A percentile compares a stretch with the other conserved stretches of the same genome.
These are phyloP conservation scores for Neofusicoccum kwambonambiense DNA, from an alignment of 2,329 filamentous ascomycete species.

Conservation along the genomic window DNA sequence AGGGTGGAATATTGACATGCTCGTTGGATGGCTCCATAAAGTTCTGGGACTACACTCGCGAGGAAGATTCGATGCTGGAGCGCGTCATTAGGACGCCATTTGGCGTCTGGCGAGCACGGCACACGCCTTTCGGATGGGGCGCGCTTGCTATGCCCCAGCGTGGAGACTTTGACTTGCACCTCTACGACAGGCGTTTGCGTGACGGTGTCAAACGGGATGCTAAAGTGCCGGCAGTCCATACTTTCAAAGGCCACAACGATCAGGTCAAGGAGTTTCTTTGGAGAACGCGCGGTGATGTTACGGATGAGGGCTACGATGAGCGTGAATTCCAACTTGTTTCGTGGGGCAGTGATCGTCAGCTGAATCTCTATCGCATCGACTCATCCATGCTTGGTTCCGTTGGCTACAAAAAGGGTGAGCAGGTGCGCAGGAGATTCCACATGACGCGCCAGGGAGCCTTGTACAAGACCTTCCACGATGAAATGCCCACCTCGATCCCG, in stretches of 20 bases:
- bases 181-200: constrained; percentile 67
- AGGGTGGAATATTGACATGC: constrained; percentile 76
- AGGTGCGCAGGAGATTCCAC: constrained; percentile 63
- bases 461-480: constrained; percentile 80
- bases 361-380: constrained; percentile 74
- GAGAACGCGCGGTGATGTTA: constrained; percentile 68
- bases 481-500: constrained; percentile 21
- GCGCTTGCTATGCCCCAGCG: constrained; percentile 90
- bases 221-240: constrained; percentile 46
- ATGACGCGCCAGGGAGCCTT: constrained; percentile 79
- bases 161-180: constrained; percentile 77
- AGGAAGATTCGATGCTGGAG: constrained; percentile 52
- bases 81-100: constrained; percentile 79
- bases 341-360: constrained; percentile 83
- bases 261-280: constrained; percentile 90
- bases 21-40: constrained; percentile 91
- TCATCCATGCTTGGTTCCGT: constrained; percentile 64
- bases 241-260: constrained; percentile 55
- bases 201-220: constrained; percentile 43
- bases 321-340: constrained; percentile 91
- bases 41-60: constrained; percentile 77
- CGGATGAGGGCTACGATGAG: constrained; percentile 69
- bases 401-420: constrained; percentile 69
- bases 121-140: constrained; percentile 86
- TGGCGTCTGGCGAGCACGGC: constrained; percentile 85